Base-by-base conservation (phyloP, 441 rosid genomes). In the Populus hybrid region DNA sequence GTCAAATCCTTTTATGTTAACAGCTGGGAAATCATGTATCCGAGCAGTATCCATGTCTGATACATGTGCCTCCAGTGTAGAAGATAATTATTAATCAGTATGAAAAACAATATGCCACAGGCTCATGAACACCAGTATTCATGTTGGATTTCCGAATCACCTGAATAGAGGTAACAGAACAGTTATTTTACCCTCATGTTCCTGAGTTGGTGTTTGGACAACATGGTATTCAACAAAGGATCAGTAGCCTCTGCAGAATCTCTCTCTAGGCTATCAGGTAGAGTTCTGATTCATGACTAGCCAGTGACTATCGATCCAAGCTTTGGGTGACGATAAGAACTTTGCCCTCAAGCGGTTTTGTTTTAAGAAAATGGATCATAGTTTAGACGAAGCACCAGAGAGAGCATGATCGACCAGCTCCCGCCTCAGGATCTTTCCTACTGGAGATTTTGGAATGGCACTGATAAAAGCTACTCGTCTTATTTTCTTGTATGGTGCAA, bases 401-500 rank as follows among this genome's bases (percentile, higher is more conserved):
- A 79, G 73, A 2, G 91, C 92, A 28, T 75, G 82, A 54, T 35
- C 84, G 16, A 89, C 78, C 24, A 93, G 82, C 86, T 91, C 92
- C 75, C 91, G 88, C 77, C 97, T 89, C 81, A 93, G 81, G 75
- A 89, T 93, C 91, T 95, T 95, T 28, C 98, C 97, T 0, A 95
- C 87, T 0, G 92, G 88, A 32, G 87, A 81, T 79, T 89, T 95
- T 5, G 95, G 98, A 75, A 95, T 90, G 6, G 90, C 73, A 70
- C 82, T 77, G 70, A 88, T 85, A 74, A 95, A 95, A n/a, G 93
- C 95, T 57, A 92, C 93, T 59, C 88, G 85, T 63, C 99, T 71
- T 69, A 95, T 84, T 86, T 93, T 95, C 87, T 95, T 95, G 79
- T 93, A 92, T 11, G 97, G 98, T 77, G 95, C 90, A 77, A 95